Conservation (phyloP, 169 alveolate genomes). For the Hepatocystis sp. region DNA sequence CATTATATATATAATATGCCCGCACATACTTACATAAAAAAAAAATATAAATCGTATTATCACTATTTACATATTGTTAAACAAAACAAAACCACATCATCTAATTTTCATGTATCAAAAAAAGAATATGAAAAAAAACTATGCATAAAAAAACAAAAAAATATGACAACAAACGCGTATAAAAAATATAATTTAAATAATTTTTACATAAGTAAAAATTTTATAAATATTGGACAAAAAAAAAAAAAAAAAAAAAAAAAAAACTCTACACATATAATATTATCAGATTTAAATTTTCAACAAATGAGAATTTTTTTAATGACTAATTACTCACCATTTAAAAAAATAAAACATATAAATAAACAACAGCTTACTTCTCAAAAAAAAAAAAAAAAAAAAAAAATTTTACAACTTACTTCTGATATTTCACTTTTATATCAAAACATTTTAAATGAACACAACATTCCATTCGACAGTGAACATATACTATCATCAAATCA, state of each 20-base stretch:
- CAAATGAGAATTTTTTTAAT: too few species aligned
- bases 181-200: too few species aligned
- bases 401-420: too few species aligned
- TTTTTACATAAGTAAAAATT: too few species aligned
- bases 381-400: too few species aligned
- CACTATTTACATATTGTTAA: conserved; percentile 4
- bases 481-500: background rate
- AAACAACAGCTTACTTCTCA: too few species aligned
- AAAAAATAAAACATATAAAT: too few species aligned
- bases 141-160: background rate
- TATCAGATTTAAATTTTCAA: too few species aligned
- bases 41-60: conserved; percentile 10
- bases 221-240: background rate
- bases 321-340: too few species aligned
- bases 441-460: too few species aligned
- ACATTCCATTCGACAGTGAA: too few species aligned
- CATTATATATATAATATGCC: conserved; percentile 75
- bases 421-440: too few species aligned
- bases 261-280: background rate
- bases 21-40: conserved; percentile 33
- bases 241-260: conserved; percentile 3
- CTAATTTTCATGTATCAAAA: background rate
- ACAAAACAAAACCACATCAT: background rate
- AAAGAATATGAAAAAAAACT: background rate
- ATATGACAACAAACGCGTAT: background rate